Evolutionary conservation across 192 early-diverging fungal genomes (phyloP), one percentile per base, ranked within the genome.

Genomic region (Umbelopsis sp.): DNA sequence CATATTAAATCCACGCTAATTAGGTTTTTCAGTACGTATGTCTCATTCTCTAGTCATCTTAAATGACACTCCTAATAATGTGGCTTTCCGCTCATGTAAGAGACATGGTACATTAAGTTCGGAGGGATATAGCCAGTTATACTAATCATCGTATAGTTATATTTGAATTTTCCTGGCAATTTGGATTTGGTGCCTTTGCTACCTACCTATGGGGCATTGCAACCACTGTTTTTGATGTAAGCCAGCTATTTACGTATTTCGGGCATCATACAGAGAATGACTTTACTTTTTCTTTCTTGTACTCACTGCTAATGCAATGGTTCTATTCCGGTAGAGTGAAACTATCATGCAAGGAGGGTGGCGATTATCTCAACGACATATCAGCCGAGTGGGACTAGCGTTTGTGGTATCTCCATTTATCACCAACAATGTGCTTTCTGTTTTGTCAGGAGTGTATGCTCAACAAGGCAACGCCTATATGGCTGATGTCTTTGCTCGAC

Each of bases 161-260:
- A 38, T 73, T 68, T 38, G 77, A 78, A 36, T 50, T 78, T 22
- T 69, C 72, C n/a, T 78, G 77, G 77, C 71, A 72, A 47, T 74
- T 74, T 53, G 77, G 77, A 31, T 51, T 73, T n/a, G 36, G 31
- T 21, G 77, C 77, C 0, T 68, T 78, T 8, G 41, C 77, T 25
- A 38, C 69, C 41, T 78, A 78, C 36, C 45, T 78, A 3, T 74
- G 73, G 72, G 77, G 77, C 11, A 71, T 78, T 49, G 62, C 72
- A 29, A 71, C 68, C 11, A 78, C 72, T 3, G 54, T 78, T n/a
- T 70, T 44, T 38, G 56, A 71, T 70, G 77, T 78, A 74, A 71
- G 70, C 53, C 53, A 22, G 0, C 4, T 36, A 12, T 32, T 16
- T 21, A 20, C 36, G 52, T 49, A 54, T 47, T 56, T 69, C 10